Conservation (phyloP, 805 yeast species). For the Candida vartiovaarae region DNA sequence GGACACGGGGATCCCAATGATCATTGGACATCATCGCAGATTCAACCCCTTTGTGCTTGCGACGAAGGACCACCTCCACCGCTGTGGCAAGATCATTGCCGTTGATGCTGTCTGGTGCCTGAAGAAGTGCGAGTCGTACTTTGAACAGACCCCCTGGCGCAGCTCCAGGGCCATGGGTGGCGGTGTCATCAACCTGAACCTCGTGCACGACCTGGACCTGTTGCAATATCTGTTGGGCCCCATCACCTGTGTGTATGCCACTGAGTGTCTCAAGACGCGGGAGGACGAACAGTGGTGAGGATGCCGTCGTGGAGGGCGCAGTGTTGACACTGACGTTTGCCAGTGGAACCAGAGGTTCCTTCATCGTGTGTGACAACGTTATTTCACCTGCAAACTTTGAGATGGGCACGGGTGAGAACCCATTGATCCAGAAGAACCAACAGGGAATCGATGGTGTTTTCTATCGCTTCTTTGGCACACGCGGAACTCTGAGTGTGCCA, state of each 20-base stretch:
- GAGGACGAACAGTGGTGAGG: constrained; percentile 4
- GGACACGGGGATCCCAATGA: constrained; percentile 4
- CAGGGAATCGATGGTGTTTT: constrained; percentile 11
- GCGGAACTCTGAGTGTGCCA: constrained; percentile 12
- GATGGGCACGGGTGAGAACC: constrained; percentile 19
- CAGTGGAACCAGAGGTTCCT: constrained; percentile 12
- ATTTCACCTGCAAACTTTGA: constrained; percentile 16
- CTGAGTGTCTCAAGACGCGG: constrained; percentile 11
- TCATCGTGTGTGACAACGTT: constrained; percentile 16
- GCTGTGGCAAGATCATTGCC: constrained; percentile 10
- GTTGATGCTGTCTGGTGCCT: constrained; percentile 16
- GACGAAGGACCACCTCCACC: constrained; percentile 8
- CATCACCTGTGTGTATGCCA: constrained; percentile 10
- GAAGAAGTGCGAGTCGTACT: constrained; percentile 14
- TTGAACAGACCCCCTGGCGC: constrained; percentile 14
- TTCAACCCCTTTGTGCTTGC: constrained; percentile 16
- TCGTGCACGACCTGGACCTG: constrained; percentile 16
- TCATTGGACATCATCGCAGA: constrained; percentile 14
- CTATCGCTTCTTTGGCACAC: constrained; percentile 15
- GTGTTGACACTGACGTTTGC: constrained; percentile 8
- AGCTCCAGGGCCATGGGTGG: constrained; percentile 12
- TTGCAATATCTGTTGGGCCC: constrained; percentile 15
- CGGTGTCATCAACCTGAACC: constrained; percentile 14
- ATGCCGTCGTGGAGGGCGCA: constrained; percentile 17
- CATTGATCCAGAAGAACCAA: constrained; percentile 9